Base-by-base conservation (phyloP, 441 rosid genomes). In the Biscutella laevigata region DNA sequence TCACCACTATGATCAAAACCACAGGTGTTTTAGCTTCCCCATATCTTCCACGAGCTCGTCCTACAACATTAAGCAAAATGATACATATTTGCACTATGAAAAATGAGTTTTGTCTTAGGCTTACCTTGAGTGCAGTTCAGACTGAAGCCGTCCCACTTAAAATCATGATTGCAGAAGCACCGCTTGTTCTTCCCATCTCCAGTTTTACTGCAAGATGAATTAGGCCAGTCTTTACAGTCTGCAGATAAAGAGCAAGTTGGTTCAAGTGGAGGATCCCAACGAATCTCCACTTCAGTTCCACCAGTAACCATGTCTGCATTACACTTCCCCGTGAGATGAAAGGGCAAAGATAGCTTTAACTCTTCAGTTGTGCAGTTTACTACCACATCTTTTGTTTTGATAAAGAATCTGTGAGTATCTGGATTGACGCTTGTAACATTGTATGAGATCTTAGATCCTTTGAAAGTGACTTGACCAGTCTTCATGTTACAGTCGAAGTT, bases 221-320 rank as follows among this genome's bases (percentile, higher is more conserved):
- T 33, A 0, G 86, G 84, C 84, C 86, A 86, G 54, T 77, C 81
- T 35, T 32, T 75, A 77, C 91, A 86, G 35, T 77, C 86, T 41
- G 35, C 21, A 24, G 73, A 43, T n/a, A 73, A 52, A 47, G 47
- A 53, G 57, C 86, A 86, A 16, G 62, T 68, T 26, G 84, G 86
- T 71, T 76, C 88, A 3, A 19, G 50, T 1, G 88, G 84, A 33
- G 69, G 70, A 14, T 73, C 68, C 86, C 86, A 86, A 16, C 44
- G 54, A 12, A 83, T 74, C 73, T 79, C 88, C n/a, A 72, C 55
- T 71, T 77, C 88, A 46, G 49, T 32, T 45, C 67, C 67, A 30
- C 52, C 59, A 36, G 33, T 58, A 29, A 37, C 14, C 45, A 56
- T 38, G 27, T 69, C 74, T 34, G 53, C 55, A 27, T 38, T 49